phyloP scores from a whole-genome alignment of 495 filamentous ascomycete genomes.

The Terfezia boudieri region DNA sequence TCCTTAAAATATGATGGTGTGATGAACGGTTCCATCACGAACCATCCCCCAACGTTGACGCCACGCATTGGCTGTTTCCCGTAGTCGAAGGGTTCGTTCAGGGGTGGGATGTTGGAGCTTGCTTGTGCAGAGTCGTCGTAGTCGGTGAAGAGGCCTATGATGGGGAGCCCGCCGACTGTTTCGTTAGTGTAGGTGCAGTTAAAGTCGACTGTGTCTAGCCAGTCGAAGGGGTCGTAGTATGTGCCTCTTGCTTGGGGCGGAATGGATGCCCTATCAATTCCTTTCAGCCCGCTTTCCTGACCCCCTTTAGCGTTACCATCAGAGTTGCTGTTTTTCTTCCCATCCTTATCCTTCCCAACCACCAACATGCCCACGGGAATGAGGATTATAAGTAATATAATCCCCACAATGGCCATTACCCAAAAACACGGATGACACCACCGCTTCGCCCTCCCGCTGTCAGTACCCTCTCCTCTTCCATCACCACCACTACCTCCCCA shows the following conservation, averaged over 20 bases:
- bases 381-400: conserved; percentile 36
- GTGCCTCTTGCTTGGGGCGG: conserved; percentile 31
- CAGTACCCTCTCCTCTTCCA: not conserved
- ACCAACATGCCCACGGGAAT: conserved; percentile 38
- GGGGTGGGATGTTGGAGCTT: conserved; percentile 55
- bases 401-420: conserved; percentile 21
- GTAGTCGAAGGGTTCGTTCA: conserved; percentile 57
- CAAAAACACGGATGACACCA: conserved; percentile 5
- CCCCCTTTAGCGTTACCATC: not conserved
- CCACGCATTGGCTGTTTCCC: conserved; percentile 58
- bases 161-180: conserved; percentile 58
- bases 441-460: conserved; percentile 1
- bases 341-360: conserved; percentile 29
- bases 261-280: not conserved
- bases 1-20: conserved; percentile 65
- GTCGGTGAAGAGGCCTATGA: conserved; percentile 72
- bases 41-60: conserved; percentile 88
- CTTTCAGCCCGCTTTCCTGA: not conserved
- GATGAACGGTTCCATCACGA: conserved; percentile 86
- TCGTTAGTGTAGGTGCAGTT: conserved; percentile 82
- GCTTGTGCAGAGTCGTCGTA: conserved; percentile 69
- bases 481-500: not conserved
- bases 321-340: not conserved
- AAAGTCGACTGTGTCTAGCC: conserved; percentile 80
- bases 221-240: conserved; percentile 72